These are phyloP conservation scores for Penicillium verhagenii DNA, from an alignment of 495 filamentous ascomycete species.

Conservation along the genomic window DNA sequence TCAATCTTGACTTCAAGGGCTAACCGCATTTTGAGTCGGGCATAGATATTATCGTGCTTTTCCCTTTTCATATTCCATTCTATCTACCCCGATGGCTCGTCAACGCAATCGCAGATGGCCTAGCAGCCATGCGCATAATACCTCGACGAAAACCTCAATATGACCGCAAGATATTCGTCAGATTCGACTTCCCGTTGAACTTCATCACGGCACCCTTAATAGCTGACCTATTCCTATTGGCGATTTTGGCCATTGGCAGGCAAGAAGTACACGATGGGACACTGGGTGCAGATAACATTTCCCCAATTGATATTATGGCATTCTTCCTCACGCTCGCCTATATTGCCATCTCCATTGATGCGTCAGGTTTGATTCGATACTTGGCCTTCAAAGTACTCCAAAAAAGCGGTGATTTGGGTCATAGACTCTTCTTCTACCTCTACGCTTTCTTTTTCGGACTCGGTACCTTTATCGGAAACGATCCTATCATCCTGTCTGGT, in stretches of 20 bases:
- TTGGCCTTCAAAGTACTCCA: constrained; percentile 68
- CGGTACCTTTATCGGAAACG: constrained; percentile 66
- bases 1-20: too few relatives aligned
- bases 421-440: constrained; percentile 64
- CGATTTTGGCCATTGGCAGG: constrained; percentile 59
- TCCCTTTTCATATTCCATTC: constrained; percentile 60
- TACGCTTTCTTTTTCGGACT: constrained; percentile 66
- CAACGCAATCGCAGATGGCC: constrained; percentile 37
- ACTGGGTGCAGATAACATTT: constrained; percentile 57
- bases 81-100: constrained; percentile 49
- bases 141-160: constrained; percentile 30
- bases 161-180: constrained; percentile 30
- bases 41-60: constrained; percentile 61
- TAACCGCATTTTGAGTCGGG: background rate
- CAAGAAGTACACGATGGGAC: constrained; percentile 62
- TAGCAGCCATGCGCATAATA: constrained; percentile 51
- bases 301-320: constrained; percentile 61
- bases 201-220: constrained; percentile 64
- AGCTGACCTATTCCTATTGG: constrained; percentile 63
- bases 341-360: constrained; percentile 72
- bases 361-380: constrained; percentile 63
- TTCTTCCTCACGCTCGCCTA: constrained; percentile 72
- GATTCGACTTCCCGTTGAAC: constrained; percentile 58
- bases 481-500: constrained; percentile 67
- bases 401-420: constrained; percentile 58